Percentiles rank a stretch among this genome's conserved stretches.
Evolutionary conservation across 2,329 filamentous ascomycete species (phyloP).

Genomic region (Ophiostoma perfectum): DNA sequence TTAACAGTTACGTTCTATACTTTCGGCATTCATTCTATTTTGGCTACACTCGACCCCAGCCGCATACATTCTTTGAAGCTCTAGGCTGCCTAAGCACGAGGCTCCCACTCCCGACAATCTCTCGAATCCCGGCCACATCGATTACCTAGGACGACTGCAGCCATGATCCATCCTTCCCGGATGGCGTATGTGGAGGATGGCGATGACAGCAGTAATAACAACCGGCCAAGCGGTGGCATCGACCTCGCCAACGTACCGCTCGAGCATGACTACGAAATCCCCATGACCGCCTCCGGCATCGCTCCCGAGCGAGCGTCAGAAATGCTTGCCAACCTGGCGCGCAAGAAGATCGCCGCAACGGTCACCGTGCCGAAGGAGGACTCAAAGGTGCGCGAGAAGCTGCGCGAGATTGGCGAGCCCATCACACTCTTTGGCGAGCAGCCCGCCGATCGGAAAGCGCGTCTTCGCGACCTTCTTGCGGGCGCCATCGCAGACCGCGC

Average conservation of each 20-base stretch:
- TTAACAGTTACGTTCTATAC: not conserved
- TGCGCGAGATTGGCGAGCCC: slow-evolving; percentile 86
- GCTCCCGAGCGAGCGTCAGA: slow-evolving; percentile 78
- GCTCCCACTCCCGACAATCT: not conserved
- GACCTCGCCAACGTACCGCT: slow-evolving; percentile 49
- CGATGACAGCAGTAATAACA: slow-evolving; percentile 62
- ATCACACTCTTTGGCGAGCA: slow-evolving; percentile 93
- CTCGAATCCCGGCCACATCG: no score
- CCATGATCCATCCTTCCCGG: slow-evolving; percentile 77
- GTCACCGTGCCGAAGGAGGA: slow-evolving; percentile 92
- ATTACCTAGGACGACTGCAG: slow-evolving; percentile 1
- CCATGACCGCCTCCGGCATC: slow-evolving; percentile 57
- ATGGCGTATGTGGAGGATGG: slow-evolving; percentile 92
- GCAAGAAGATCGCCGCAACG: slow-evolving; percentile 80
- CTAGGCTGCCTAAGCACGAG: not conserved
- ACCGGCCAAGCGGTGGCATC: slow-evolving; percentile 39
- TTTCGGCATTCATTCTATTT: not conserved
- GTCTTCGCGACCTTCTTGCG: slow-evolving; percentile 69
- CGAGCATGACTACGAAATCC: slow-evolving; percentile 82
- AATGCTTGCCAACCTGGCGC: slow-evolving; percentile 80
- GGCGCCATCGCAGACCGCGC: slow-evolving; percentile 15
- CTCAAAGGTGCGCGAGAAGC: slow-evolving; percentile 69
- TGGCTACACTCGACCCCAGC: no score
- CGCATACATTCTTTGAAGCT: no score
- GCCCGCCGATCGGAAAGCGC: slow-evolving; percentile 75